Conservation (phyloP, 108 stramenopile species). For the Pseudonitzschia pungens region DNA sequence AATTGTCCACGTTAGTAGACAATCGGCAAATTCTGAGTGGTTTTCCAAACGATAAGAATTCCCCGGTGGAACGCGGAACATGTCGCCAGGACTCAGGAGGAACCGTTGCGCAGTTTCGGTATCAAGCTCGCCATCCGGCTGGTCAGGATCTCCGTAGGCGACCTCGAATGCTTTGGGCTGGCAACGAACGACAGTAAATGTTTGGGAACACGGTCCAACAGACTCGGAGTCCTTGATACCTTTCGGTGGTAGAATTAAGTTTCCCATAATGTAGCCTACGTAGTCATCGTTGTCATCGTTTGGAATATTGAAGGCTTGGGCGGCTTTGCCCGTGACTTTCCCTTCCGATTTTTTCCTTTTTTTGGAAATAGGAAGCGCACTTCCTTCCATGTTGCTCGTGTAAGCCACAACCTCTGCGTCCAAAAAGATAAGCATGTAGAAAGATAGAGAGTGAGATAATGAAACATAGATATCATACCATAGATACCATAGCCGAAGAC, state of each 20-base stretch:
- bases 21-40: constrained; percentile 71
- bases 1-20: constrained; percentile 90
- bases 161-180: constrained; percentile 84
- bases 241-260: constrained; percentile 76
- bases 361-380: constrained; percentile 56
- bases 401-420: constrained; percentile 62
- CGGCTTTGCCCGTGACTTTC: constrained; percentile 72
- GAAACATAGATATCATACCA: background rate
- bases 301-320: constrained; percentile 85
- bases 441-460: background rate
- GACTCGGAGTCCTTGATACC: constrained; percentile 92
- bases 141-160: constrained; percentile 74
- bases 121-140: constrained; percentile 70
- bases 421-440: constrained; percentile 6
- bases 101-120: constrained; percentile 83
- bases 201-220: constrained; percentile 82
- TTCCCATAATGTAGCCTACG: constrained; percentile 88
- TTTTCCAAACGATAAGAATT: constrained; percentile 93
- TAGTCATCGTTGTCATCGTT: constrained; percentile 54
- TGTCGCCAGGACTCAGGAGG: constrained; percentile 87
- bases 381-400: constrained; percentile 49
- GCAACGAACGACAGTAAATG: constrained; percentile 80
- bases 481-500: no score
- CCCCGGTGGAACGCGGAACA: constrained; percentile 93
- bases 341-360: constrained; percentile 60